Evolutionary conservation across 2,329 filamentous ascomycete species (phyloP), one percentile per base, ranked within the genome.

Genomic region (Dactylellina drechsleri): DNA sequence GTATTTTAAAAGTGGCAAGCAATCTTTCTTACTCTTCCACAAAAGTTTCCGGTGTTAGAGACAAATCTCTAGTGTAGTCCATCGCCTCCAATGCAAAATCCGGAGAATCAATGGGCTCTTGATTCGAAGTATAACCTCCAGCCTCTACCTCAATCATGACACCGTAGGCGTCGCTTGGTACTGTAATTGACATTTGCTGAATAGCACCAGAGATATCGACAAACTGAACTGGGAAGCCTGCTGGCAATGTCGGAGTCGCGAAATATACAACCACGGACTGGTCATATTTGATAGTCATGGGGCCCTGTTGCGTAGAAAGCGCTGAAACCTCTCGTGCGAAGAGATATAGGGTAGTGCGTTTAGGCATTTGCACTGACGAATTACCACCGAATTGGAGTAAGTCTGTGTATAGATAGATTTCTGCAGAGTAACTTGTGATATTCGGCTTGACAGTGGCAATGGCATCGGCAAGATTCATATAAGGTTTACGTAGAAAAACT

Each of bases 41-140:
- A 45, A 74, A 74, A 4, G 70, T 74, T 10, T 66, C 50, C 4
- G 62, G 16, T 6, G 70, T 74, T 6, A 74, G 31, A 8, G 70
- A 74, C 8, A 74, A 36, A 12, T 76, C 72, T 4, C 72, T 65
- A 59, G 65, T 76, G 40, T 70, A 76, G 31, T 76, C 72, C 23
- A 68, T 68, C 5, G 65, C 53, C n/a, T 68, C 61, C 18, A 76
- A 50, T 0, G 66, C 64, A 31, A 68, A 68, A n/a, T 64, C 60
- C 0, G 72, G 72, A 40, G 60, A 47, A 20, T 45, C 45, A 31
- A 76, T 10, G 2, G 72, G 59, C 36, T 56, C 57, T 18, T 36
- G 59, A 2, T 8, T 36, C 15, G 45, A 54, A 12, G 45, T 28
- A 4, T 47, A 28, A 1, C 45, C 60, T 7, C 65, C 60, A 2